These are phyloP conservation scores for Alternaria gansuensis DNA, from an alignment of 2,329 filamentous ascomycete species.

Conservation along the genomic window DNA sequence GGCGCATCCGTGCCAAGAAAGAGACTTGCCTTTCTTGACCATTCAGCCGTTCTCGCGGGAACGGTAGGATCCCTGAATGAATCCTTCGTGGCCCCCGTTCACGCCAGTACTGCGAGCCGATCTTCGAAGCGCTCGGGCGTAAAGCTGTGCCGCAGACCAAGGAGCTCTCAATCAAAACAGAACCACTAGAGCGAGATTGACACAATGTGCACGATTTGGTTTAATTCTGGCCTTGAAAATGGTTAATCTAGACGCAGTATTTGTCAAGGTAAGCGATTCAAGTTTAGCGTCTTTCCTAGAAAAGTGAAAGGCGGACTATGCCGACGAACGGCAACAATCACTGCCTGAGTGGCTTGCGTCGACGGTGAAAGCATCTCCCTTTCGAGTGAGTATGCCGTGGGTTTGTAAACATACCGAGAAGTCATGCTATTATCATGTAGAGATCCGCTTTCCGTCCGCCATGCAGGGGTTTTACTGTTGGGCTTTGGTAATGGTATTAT, in stretches of 20 bases:
- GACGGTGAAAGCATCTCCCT: slow-evolving; percentile 8
- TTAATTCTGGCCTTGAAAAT: neutral
- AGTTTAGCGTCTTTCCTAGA: neutral
- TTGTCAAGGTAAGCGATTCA: neutral
- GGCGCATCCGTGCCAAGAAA: slow-evolving; percentile 18
- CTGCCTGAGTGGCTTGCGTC: slow-evolving; percentile 21
- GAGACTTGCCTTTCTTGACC: slow-evolving; percentile 14
- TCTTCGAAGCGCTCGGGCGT: slow-evolving; percentile 22
- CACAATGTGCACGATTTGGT: neutral
- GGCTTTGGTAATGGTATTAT: slow-evolving; percentile 2
- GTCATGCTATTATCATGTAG: slow-evolving; percentile 13
- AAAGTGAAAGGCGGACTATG: slow-evolving; percentile 5
- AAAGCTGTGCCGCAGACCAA: slow-evolving; percentile 11
- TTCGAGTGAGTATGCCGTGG: slow-evolving; percentile 8
- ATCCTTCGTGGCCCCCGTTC: slow-evolving; percentile 20
- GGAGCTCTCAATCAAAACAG: slow-evolving; percentile 3
- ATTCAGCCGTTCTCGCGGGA: slow-evolving; percentile 23
- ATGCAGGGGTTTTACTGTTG: slow-evolving; percentile 10
- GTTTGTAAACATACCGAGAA: neutral
- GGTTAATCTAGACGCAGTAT: neutral
- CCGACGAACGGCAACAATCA: slow-evolving; percentile 8
- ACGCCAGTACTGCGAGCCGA: slow-evolving; percentile 14
- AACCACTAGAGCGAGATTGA: slow-evolving; percentile 3
- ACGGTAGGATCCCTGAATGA: slow-evolving; percentile 22
- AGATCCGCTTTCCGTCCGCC: slow-evolving; percentile 13